Percentiles rank a stretch among this genome's conserved stretches.
Evolutionary conservation across 2,329 filamentous ascomycete species (phyloP).

Genomic region (Xylaria arbuscula): DNA sequence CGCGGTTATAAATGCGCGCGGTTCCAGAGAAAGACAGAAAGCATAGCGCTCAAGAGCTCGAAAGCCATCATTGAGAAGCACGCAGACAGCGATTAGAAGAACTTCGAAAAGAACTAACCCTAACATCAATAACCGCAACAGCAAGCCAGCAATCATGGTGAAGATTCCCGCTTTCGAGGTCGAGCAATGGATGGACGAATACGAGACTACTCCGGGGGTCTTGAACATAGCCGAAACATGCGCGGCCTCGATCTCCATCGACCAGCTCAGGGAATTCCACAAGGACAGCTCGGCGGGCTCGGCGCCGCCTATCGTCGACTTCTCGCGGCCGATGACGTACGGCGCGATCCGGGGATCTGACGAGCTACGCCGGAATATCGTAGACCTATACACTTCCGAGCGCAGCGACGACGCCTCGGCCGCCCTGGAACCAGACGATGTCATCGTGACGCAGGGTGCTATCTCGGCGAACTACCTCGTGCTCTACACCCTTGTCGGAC

Average conservation of each 20-base stretch:
- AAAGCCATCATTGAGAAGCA: background rate
- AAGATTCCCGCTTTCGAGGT: constrained; percentile 73
- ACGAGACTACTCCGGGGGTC: constrained; percentile 65
- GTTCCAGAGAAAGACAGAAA: background rate
- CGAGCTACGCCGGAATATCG: constrained; percentile 71
- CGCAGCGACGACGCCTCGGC: background rate
- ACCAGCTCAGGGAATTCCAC: constrained; percentile 70
- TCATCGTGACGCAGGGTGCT: constrained; percentile 82
- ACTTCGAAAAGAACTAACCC: background rate
- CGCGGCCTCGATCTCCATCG: constrained; percentile 77
- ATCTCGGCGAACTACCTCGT: constrained; percentile 87
- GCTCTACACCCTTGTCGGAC: constrained; percentile 76
- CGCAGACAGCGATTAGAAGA: background rate
- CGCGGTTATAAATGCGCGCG: constrained; percentile 3
- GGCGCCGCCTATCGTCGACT: constrained; percentile 55
- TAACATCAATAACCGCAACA: background rate
- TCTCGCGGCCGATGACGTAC: constrained; percentile 74
- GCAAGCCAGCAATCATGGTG: constrained; percentile 57
- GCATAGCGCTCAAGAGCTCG: background rate
- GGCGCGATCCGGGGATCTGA: constrained; percentile 77
- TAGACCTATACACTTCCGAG: constrained; percentile 68
- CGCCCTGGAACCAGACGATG: constrained; percentile 63
- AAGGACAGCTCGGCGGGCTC: constrained; percentile 50
- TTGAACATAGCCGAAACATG: constrained; percentile 85
- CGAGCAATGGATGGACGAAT: constrained; percentile 76